These are phyloP conservation scores for Fusarium nelsonii DNA, from an alignment of 2,329 filamentous ascomycete genomes.

Conservation along the genomic window DNA sequence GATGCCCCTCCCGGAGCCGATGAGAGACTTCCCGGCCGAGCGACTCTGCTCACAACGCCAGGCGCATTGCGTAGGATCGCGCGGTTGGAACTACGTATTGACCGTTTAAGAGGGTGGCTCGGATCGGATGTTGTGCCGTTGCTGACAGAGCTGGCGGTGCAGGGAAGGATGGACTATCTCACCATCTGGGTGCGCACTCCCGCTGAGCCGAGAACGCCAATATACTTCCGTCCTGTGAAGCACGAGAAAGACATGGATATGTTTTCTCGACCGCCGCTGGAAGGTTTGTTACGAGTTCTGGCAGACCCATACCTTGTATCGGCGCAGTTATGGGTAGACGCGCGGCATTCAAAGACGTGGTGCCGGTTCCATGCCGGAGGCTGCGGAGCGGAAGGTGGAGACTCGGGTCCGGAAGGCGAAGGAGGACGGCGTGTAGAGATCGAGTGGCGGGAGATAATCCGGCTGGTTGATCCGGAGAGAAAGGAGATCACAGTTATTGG, in stretches of 20 bases:
- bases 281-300: slow-evolving; percentile 57
- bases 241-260: slow-evolving; percentile 32
- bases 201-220: slow-evolving; percentile 14
- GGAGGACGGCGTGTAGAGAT: slow-evolving; percentile 39
- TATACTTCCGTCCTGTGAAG: slow-evolving; percentile 17
- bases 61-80: slow-evolving; percentile 46
- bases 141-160: slow-evolving; percentile 51
- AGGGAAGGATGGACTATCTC: slow-evolving; percentile 49
- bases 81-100: slow-evolving; percentile 48
- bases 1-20: slow-evolving; percentile 27
- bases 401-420: slow-evolving; percentile 14
- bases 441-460: slow-evolving; percentile 51
- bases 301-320: slow-evolving; percentile 60
- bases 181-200: slow-evolving; percentile 38
- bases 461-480: slow-evolving; percentile 49
- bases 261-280: slow-evolving; percentile 50
- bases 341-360: slow-evolving; percentile 55
- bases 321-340: slow-evolving; percentile 55
- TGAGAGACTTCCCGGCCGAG: slow-evolving; percentile 22
- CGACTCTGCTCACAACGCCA: slow-evolving; percentile 43
- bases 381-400: slow-evolving; percentile 28
- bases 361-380: slow-evolving; percentile 57
- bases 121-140: slow-evolving; percentile 48
- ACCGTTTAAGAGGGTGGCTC: slow-evolving; percentile 52
- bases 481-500: slow-evolving; percentile 44